A percentile compares a stretch with the other conserved stretches of the same genome.
Evolutionary conservation across 129 eudicot species (phyloP).

Genomic region (Arctium minus): DNA sequence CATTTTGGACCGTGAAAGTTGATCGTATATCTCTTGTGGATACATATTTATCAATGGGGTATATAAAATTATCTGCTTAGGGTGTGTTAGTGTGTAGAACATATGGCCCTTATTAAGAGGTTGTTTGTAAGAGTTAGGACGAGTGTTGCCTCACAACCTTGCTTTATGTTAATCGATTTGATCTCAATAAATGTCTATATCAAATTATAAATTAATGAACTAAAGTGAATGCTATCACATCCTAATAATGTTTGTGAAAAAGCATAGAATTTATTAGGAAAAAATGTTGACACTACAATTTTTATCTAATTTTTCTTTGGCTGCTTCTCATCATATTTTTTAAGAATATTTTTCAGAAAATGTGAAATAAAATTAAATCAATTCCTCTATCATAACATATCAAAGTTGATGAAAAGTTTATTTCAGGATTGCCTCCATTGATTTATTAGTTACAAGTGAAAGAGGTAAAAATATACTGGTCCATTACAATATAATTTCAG

Average conservation of each 20-base stretch:
- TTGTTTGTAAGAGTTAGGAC: not conserved
- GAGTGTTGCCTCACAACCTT: not conserved
- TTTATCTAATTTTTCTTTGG: not conserved
- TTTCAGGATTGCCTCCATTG: not conserved
- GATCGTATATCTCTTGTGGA: not conserved
- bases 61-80: not conserved
- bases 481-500: not conserved
- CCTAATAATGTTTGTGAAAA: not conserved
- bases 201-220: not conserved
- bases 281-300: not conserved
- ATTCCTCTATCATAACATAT: not conserved
- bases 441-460: not conserved
- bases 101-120: not conserved
- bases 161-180: not conserved
- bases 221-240: not conserved
- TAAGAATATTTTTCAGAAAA: not conserved
- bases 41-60: not conserved
- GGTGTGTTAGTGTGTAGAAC: not conserved
- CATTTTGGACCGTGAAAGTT: not conserved
- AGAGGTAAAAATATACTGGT: not conserved
- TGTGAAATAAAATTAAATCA: not conserved
- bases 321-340: not conserved
- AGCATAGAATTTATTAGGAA: not conserved
- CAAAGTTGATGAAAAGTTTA: not conserved
- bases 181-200: not conserved